These are phyloP conservation scores for Candida multigemmis DNA, from an alignment of 805 yeast genomes.

Conservation along the genomic window DNA sequence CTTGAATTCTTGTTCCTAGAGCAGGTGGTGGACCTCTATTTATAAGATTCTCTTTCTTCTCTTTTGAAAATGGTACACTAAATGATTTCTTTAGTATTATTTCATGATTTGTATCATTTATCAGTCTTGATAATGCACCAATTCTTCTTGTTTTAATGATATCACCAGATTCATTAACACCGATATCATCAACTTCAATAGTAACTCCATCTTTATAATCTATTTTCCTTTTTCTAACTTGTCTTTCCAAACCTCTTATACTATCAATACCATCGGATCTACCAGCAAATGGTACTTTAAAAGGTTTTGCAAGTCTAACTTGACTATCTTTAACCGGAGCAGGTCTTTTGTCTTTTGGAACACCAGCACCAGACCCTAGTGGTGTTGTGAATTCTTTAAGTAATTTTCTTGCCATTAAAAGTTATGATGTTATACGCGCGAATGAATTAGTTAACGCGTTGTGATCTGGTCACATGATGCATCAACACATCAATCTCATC, in stretches of 20 bases:
- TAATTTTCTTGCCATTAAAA: constrained; percentile 22
- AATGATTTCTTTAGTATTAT: constrained; percentile 35
- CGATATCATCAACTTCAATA: constrained; percentile 13
- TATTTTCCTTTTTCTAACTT: constrained; percentile 19
- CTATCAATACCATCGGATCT: constrained; percentile 5
- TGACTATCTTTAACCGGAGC: constrained; percentile 45
- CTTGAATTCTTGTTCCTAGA: constrained; percentile 69
- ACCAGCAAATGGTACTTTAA: constrained; percentile 48
- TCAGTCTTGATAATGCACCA: constrained; percentile 52
- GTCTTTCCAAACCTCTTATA: constrained; percentile 11
- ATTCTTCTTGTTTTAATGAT: constrained; percentile 19
- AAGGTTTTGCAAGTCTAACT: constrained; percentile 52
- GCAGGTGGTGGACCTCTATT: constrained; percentile 59
- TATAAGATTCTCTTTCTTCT: constrained; percentile 20
- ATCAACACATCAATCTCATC: no score
- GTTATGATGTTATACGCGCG: neutral
- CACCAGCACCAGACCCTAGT: constrained; percentile 63
- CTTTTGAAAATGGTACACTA: constrained; percentile 48
- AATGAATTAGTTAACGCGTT: neutral
- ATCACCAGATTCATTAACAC: constrained; percentile 24
- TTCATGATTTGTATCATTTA: constrained; percentile 28
- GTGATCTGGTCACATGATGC: no score
- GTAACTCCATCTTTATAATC: constrained; percentile 21
- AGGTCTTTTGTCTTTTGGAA: constrained; percentile 47
- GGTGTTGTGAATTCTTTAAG: constrained; percentile 33